Evolutionary conservation across 495 filamentous ascomycete species (phyloP), one percentile per base, ranked within the genome.

Genomic region (Penicillium robsamsonii): DNA sequence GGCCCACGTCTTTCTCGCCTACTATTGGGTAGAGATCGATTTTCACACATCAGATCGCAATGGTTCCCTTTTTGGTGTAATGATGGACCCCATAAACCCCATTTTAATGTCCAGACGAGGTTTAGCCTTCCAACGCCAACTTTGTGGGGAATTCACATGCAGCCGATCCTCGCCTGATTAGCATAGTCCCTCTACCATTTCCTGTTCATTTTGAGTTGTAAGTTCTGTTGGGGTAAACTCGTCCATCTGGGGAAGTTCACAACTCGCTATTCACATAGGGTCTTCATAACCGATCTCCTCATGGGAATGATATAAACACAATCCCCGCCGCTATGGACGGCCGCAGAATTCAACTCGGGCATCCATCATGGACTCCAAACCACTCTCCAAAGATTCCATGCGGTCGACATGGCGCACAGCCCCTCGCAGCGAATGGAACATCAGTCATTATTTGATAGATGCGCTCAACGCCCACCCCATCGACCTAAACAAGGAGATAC

Each of bases 331-430:
- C 49, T 17, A 41, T 30, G 30, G 27, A 33, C 17, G 15, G 9
- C 11, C 30, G 20, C 49, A 49, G 13, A 58, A 37, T 30, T 42
- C 42, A 47, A 20, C 40, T 25, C 29, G n/a, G 17, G 3, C 27
- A 25, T 22, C 11, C 50, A 63, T 12, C 24, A 72, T 69, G 65
- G 64, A 64, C 46, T 64, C 62, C 22, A 66, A 56, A 54, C 51
- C 56, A 20, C 60, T 65, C 45, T 65, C 72, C 8, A 76, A 74
- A 53, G 74, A 76, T 62, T 76, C 74, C 2, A 75, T 76, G 69
- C 72, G 66, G 54, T 76, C 74, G 20, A 76, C 74, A 25, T 76
- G 74, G 74, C 72, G 68, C 9, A 62, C 60, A 4, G 64, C 56
- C n/a, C 58, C 60, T 45, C 69, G 69, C 50, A 56, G 60, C 27